Conservation (phyloP, 1,284 basidiomycete species). For the Psilocybe mexicana region DNA sequence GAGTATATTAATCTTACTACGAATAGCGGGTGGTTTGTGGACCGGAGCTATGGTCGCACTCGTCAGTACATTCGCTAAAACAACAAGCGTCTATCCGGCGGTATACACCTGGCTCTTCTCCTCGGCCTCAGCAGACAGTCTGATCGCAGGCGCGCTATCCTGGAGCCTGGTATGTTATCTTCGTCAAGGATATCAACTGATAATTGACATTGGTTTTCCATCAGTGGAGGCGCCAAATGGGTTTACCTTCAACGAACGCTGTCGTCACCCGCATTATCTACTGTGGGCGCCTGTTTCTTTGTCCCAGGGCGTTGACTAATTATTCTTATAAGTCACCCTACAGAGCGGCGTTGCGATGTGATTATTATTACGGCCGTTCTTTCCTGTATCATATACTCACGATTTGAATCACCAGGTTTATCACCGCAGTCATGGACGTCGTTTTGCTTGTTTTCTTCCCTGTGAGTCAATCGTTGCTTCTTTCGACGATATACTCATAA, state of each 20-base stretch:
- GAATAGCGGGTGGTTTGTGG: constrained; percentile 12
- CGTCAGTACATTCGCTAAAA: constrained; percentile 3
- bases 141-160: constrained; percentile 11
- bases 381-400: no score
- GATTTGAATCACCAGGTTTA: neutral
- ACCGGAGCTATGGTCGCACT: constrained; percentile 1
- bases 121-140: constrained; percentile 8
- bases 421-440: neutral
- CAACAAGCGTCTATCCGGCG: constrained; percentile 2
- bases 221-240: constrained; percentile 10
- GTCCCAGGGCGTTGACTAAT: neutral
- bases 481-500: neutral
- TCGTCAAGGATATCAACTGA: neutral
- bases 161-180: constrained; percentile 8
- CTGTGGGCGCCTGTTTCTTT: neutral
- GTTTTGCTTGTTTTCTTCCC: neutral
- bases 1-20: neutral
- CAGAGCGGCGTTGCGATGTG: neutral
- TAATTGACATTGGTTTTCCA: neutral
- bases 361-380: neutral
- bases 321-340: neutral
- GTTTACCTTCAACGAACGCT: constrained; percentile 11
- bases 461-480: neutral
- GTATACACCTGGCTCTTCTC: constrained; percentile 11
- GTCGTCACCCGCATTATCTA: constrained; percentile 16